These are phyloP conservation scores for Monosporascus sp. DNA, from an alignment of 2,329 filamentous ascomycete species.

Conservation along the genomic window DNA sequence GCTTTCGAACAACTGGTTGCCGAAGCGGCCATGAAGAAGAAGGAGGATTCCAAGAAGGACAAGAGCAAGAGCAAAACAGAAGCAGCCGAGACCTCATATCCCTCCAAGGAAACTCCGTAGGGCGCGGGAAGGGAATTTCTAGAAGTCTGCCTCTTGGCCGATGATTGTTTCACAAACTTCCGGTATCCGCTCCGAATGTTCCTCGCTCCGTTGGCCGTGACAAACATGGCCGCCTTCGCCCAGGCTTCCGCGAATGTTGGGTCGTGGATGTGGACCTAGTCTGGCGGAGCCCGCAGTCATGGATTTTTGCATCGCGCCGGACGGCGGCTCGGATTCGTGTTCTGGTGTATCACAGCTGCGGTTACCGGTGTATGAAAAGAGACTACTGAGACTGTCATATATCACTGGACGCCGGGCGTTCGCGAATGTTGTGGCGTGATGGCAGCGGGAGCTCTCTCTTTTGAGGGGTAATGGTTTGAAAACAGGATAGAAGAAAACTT, in stretches of 20 bases:
- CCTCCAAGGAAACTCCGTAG: not conserved
- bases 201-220: not conserved
- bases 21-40: conserved; percentile 93
- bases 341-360: too few species aligned
- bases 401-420: too few species aligned
- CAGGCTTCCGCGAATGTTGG: not conserved
- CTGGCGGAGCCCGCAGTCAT: too few species aligned
- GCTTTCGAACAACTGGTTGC: conserved; percentile 97
- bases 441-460: too few species aligned
- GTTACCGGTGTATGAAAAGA: too few species aligned
- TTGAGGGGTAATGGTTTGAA: too few species aligned
- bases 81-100: conserved; percentile 3
- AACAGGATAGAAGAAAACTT: too few species aligned
- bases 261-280: too few species aligned
- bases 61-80: conserved; percentile 39
- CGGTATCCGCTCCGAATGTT: not conserved
- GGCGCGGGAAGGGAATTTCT: not conserved
- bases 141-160: not conserved
- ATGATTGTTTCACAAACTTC: not conserved
- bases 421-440: too few species aligned
- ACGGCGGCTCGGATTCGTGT: not conserved
- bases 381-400: too few species aligned
- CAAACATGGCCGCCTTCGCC: not conserved
- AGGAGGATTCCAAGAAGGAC: conserved; percentile 69
- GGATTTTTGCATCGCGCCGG: not conserved